Percentiles rank a stretch among this genome's conserved stretches.
phyloP scores from a whole-genome alignment of 352 stramenopile species.

The Aphanomyces invadans region DNA sequence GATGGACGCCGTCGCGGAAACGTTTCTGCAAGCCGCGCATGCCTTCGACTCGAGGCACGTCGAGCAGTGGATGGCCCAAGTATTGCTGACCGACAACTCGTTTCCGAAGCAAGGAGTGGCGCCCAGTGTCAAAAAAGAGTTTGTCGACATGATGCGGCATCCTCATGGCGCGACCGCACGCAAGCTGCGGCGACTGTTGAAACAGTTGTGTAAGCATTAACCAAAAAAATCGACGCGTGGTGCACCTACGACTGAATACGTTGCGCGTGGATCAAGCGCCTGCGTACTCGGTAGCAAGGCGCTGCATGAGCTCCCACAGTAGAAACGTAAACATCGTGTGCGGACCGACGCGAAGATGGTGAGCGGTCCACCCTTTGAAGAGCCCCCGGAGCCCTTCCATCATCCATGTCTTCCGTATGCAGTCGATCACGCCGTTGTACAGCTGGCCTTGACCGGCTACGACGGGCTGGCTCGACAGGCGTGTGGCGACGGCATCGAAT shows the following conservation, averaged over 20 bases:
- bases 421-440: slow-evolving; percentile 67
- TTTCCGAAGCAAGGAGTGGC: background rate
- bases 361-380: slow-evolving; percentile 83
- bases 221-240: too few species aligned
- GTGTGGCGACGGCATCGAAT: slow-evolving; percentile 81
- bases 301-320: slow-evolving; percentile 79
- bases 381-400: slow-evolving; percentile 61
- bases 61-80: background rate
- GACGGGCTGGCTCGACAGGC: slow-evolving; percentile 78
- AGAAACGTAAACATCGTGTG: slow-evolving; percentile 83
- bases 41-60: background rate
- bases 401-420: slow-evolving; percentile 64
- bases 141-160: background rate
- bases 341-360: slow-evolving; percentile 77
- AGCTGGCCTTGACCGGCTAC: slow-evolving; percentile 70
- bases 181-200: slow-evolving; percentile 11
- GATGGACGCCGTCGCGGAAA: background rate
- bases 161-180: background rate
- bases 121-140: background rate
- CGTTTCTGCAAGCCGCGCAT: background rate
- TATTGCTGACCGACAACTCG: background rate
- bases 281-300: slow-evolving; percentile 37
- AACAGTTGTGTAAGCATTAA: background rate
- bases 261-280: too few species aligned
- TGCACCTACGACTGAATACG: too few species aligned